These are phyloP conservation scores for Phytopythium chamaehyphon DNA, from an alignment of 352 stramenopile species.

Conservation along the genomic window DNA sequence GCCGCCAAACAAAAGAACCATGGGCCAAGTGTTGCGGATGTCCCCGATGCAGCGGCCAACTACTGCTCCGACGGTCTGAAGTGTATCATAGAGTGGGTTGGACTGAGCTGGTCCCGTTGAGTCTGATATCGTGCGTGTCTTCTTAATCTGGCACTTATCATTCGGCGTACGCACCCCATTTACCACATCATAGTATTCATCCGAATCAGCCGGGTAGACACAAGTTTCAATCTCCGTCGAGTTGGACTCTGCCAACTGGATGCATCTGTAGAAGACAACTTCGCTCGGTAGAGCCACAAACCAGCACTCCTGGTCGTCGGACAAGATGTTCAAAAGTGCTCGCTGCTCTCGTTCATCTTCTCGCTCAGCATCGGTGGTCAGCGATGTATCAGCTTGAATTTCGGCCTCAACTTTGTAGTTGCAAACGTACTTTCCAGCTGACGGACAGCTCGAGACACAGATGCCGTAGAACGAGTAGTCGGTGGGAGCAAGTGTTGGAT, in stretches of 20 bases:
- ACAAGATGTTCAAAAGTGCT: constrained; percentile 25
- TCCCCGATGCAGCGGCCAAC: constrained; percentile 67
- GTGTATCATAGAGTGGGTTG: constrained; percentile 70
- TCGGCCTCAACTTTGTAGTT: constrained; percentile 66
- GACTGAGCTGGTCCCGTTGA: constrained; percentile 49
- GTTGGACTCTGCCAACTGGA: constrained; percentile 62
- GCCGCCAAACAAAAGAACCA: constrained; percentile 47
- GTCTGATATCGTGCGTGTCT: constrained; percentile 49
- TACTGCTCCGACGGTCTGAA: constrained; percentile 47
- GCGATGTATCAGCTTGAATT: constrained; percentile 32
- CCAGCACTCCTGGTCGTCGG: constrained; percentile 44
- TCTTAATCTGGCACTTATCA: constrained; percentile 72
- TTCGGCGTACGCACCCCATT: constrained; percentile 49
- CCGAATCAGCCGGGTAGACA: constrained; percentile 55
- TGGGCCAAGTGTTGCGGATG: constrained; percentile 48
- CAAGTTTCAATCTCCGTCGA: constrained; percentile 63
- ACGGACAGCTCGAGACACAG: constrained; percentile 57
- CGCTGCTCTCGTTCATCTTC: constrained; percentile 41
- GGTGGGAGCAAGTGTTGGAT: constrained; percentile 38
- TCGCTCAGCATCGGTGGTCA: constrained; percentile 34
- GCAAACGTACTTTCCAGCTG: constrained; percentile 52
- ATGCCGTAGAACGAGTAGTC: constrained; percentile 69
- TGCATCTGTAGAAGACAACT: constrained; percentile 74
- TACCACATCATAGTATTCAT: constrained; percentile 63
- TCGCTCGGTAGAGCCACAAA: constrained; percentile 60